phyloP scores from a whole-genome alignment of 2,329 filamentous ascomycete species.

The Fusarium subglutinans region DNA sequence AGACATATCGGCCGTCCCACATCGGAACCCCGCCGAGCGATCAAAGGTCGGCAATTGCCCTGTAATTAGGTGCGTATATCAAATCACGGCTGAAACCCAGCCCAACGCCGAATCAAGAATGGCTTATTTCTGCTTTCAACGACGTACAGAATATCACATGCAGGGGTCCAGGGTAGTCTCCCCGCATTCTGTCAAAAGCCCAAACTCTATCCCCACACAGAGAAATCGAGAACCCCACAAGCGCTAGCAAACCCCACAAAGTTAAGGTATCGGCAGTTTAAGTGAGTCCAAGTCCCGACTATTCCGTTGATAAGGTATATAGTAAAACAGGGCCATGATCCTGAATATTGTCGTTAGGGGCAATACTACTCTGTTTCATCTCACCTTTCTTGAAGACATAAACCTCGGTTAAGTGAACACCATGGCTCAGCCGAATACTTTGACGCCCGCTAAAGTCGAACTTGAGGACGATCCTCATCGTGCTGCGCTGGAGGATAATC shows the following conservation, averaged over 20 bases:
- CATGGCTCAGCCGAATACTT: not conserved
- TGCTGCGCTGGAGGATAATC: slow-evolving; percentile 16
- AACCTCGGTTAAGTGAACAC: not conserved
- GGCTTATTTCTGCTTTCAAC: not conserved
- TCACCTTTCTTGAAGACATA: not conserved
- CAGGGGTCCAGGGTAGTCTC: not conserved
- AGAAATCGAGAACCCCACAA: not conserved
- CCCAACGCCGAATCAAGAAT: not conserved
- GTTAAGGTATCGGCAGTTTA: not conserved
- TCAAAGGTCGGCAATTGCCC: not conserved
- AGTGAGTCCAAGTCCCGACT: not conserved
- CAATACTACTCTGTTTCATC: not conserved
- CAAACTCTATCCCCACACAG: not conserved
- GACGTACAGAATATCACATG: not conserved
- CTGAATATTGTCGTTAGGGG: not conserved
- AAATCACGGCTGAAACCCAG: not conserved
- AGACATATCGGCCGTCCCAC: not conserved
- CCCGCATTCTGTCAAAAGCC: not conserved
- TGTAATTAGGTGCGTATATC: not conserved
- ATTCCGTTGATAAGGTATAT: not conserved
- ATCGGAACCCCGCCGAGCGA: not conserved
- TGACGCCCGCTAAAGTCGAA: not conserved
- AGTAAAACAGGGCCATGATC: not conserved
- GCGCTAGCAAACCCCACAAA: not conserved
- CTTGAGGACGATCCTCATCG: slow-evolving; percentile 21